A percentile compares a stretch with the other conserved stretches of the same genome.
Conservation (phyloP, 805 yeast genomes). For the Kazachstania psychrophila region DNA sequence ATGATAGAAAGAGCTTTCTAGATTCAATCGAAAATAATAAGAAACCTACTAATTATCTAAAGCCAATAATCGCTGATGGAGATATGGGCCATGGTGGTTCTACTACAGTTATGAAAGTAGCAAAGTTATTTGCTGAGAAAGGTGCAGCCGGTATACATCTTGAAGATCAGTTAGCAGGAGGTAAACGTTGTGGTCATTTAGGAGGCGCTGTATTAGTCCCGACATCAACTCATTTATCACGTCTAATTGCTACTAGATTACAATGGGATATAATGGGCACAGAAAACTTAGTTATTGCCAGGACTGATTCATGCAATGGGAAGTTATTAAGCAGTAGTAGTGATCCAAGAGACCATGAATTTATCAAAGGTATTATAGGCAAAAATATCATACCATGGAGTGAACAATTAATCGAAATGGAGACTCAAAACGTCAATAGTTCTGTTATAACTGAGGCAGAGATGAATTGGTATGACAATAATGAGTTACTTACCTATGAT, state of each 20-base stretch:
- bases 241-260: constrained; percentile 48
- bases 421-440: constrained; percentile 31
- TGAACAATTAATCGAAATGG: constrained; percentile 38
- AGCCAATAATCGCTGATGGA: constrained; percentile 59
- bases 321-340: constrained; percentile 41
- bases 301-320: constrained; percentile 52
- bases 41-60: constrained; percentile 38
- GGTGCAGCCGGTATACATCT: constrained; percentile 62
- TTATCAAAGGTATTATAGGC: constrained; percentile 38
- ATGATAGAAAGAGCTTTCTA: constrained; percentile 42
- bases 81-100: constrained; percentile 62
- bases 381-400: constrained; percentile 34
- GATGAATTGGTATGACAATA: constrained; percentile 37
- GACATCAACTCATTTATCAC: constrained; percentile 43
- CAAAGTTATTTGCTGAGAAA: constrained; percentile 54
- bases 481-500: constrained; percentile 37
- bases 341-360: constrained; percentile 51
- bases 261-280: constrained; percentile 60
- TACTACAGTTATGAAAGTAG: constrained; percentile 54
- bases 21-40: constrained; percentile 23
- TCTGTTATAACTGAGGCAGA: constrained; percentile 35
- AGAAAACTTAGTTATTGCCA: constrained; percentile 48
- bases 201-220: constrained; percentile 58
- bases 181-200: constrained; percentile 56
- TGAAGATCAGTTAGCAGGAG: constrained; percentile 58